Evolutionary conservation across 805 yeast genomes (phyloP).

Genomic region (Kodamaea kakaduensis): DNA sequence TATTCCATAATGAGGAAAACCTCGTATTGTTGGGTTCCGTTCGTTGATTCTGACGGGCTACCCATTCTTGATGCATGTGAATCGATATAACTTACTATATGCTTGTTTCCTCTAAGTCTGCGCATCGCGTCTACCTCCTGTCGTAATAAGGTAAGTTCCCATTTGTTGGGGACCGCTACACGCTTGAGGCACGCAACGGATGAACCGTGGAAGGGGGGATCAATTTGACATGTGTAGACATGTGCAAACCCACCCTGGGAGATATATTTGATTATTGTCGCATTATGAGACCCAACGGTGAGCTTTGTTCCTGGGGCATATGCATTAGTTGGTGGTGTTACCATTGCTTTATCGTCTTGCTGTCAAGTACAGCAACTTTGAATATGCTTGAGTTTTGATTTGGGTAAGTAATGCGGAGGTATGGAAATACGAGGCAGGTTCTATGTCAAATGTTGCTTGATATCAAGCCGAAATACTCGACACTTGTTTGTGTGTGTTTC

Average conservation of each 20-base stretch:
- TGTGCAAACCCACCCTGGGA: constrained; percentile 96
- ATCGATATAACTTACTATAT: constrained; percentile 87
- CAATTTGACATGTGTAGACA: constrained; percentile 75
- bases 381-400: not conserved
- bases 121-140: constrained; percentile 99
- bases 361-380: not conserved
- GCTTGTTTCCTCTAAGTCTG: constrained; percentile 69
- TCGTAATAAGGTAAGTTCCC: constrained; percentile 71
- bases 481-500: too few species aligned
- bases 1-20: constrained; percentile 79
- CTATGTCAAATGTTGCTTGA: too few species aligned
- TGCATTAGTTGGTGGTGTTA: constrained; percentile 54
- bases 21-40: constrained; percentile 54
- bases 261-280: constrained; percentile 63
- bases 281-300: constrained; percentile 80
- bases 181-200: constrained; percentile 80
- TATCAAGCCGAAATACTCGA: too few species aligned
- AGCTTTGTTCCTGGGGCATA: constrained; percentile 73
- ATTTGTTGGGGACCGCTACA: constrained; percentile 91
- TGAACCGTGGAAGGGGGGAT: constrained; percentile 54
- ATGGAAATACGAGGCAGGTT: too few species aligned
- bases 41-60: constrained; percentile 7
- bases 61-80: constrained; percentile 83
- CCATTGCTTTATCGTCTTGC: constrained; percentile 12
- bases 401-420: not conserved